phyloP scores from a whole-genome alignment of 106 monocot species.

The Platanthera zijinensis region DNA sequence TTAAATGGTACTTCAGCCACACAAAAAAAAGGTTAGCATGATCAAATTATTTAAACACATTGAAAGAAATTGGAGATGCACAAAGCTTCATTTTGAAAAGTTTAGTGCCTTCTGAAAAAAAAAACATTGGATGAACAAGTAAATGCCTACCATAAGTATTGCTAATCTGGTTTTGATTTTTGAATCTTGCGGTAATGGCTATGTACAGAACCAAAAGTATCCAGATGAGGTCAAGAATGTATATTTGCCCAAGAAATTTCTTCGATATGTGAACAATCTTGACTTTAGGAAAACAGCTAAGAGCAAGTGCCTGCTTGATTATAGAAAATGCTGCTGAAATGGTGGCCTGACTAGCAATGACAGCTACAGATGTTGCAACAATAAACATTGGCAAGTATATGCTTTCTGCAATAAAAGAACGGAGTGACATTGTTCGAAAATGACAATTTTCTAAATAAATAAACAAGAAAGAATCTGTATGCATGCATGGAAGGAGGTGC shows the following conservation, averaged over 20 bases:
- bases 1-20: too few species aligned
- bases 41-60: too few species aligned
- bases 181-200: conserved; percentile 84
- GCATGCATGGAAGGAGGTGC: too few species aligned
- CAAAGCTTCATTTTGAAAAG: too few species aligned
- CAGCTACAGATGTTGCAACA: conserved; percentile 66
- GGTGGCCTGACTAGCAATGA: conserved; percentile 89
- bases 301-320: conserved; percentile 84
- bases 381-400: conserved; percentile 86
- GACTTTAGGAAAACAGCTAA: conserved; percentile 90
- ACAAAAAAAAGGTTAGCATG: too few species aligned
- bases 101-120: too few species aligned
- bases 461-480: too few species aligned
- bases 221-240: conserved; percentile 97
- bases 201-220: conserved; percentile 87
- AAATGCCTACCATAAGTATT: conserved; percentile 75
- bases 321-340: conserved; percentile 92
- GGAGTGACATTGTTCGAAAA: neutral
- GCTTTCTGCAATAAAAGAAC: conserved; percentile 24
- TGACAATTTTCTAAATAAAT: too few species aligned
- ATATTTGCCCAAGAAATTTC: conserved; percentile 88
- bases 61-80: too few species aligned
- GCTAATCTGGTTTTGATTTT: conserved; percentile 89
- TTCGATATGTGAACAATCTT: conserved; percentile 89
- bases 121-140: too few species aligned